Base-by-base conservation (phyloP, 495 filamentous ascomycete species). In the Tuber calosporum region DNA sequence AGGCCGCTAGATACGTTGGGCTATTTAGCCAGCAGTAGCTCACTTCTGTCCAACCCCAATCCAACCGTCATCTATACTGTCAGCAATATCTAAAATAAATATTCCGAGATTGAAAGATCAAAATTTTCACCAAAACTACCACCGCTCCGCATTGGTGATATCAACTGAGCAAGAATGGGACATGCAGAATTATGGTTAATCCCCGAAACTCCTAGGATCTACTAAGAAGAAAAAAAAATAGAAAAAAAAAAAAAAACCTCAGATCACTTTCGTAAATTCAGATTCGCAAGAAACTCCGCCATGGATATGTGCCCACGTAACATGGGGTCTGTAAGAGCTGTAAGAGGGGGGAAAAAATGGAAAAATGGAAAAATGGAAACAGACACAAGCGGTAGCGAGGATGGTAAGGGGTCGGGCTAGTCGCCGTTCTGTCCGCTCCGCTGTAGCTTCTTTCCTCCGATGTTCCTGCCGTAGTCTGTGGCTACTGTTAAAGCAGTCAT, bases 261-360 rank as follows among this genome's bases (percentile, higher is more conserved):
- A 62, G 53, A 62, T 62, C 13, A 15, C 53, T 30, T 34, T 62
- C 26, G 26, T 62, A 62, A 30, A 62, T 62, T 19, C 53, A 62
- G 53, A 62, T 62, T 62, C 53, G 30, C 26, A 34, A 62, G 26
- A 62, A 34, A 34, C 53, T 34, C 11, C 53, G 26, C 26, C 53
- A 62, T 62, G 53, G 26, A 62, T 62, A 62, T 62, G 26, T 62
- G 53, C 53, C 53, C 53, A 62, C 53, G 53, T 62, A 62, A 30
- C 53, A 62, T 62, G 53, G 17, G 34, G 34, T 30, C 30, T 17
- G 13, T 62, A 34, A 62, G 53, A 62, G 53, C 53, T 62, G n/a
- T 62, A 30, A 34, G 53, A 62, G 13, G 30, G n/a, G n/a, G n/a
- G n/a, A n/a, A n/a, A n/a, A n/a, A n/a, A n/a, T n/a, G n/a, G n/a